Base-by-base conservation (phyloP, 495 filamentous ascomycete genomes). In the Trichoderma virens region DNA sequence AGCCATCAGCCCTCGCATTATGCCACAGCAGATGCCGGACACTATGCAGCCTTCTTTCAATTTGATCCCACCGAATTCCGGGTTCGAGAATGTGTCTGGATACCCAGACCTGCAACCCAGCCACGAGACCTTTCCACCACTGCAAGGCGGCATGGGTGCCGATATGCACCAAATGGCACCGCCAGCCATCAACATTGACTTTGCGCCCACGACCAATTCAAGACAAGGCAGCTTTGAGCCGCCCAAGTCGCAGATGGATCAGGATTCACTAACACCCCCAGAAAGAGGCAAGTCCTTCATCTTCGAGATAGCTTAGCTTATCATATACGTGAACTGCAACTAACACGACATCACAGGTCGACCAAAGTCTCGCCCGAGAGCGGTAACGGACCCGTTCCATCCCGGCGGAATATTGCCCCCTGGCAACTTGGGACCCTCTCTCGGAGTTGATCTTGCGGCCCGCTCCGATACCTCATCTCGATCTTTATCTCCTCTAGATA, bases 131-230 rank as follows among this genome's bases (percentile, higher is more conserved):
- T 88, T 88, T 69, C 85, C 83, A 5, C 70, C 77, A 32, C 72
- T 85, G 32, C 75, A 76, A 59, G 80, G 82, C 61, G 74, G 75
- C 25, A 72, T 65, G 41, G 67, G 68, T 61, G 76, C 76, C 47
- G 88, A 89, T 56, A 83, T 89, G 68, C 85, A 85, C 11, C 86
- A 88, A 39, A 85, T 90, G 66, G 90, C 92, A 79, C 86, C 87
- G 7, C 90, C 92, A 0, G 90, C 92, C 47, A 97, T 98, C 72
- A 94, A 92, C 70, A 91, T 98, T 67, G 88, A 96, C 72, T 91
- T 91, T 73, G 94, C 93, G 5, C 93, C 93, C n/a, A n/a, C n/a
- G 27, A 76, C 80, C 20, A 62, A 39, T 34, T 83, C 91, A 13
- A 79, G 83, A 59, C 87, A 85, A 69, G 83, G 79, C 27, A 87